Percentiles rank a stretch among this genome's conserved stretches.
phyloP scores from a whole-genome alignment of 2,329 filamentous ascomycete species.

The Colletotrichum sidae region DNA sequence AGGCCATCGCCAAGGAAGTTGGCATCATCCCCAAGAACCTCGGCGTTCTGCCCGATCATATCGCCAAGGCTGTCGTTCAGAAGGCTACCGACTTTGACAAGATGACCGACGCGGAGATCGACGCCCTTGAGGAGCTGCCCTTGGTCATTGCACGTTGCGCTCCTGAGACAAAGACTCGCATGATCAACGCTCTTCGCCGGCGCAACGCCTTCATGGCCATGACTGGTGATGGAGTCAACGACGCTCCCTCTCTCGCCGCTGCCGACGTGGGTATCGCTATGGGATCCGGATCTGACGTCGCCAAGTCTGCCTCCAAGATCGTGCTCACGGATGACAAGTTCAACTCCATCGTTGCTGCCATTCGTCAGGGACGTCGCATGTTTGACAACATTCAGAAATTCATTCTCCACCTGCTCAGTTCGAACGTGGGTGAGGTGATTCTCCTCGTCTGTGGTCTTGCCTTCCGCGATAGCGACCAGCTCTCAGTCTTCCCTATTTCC shows the following conservation, averaged over 20 bases:
- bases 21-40: conserved; percentile 78
- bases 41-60: conserved; percentile 66
- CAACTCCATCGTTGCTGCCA: conserved; percentile 84
- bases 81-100: conserved; percentile 84
- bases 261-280: conserved; percentile 91
- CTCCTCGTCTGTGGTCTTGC: conserved; percentile 83
- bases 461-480: conserved; percentile 77
- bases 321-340: conserved; percentile 91
- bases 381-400: conserved; percentile 94
- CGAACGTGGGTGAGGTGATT: conserved; percentile 87
- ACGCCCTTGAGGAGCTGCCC: conserved; percentile 79
- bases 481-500: conserved; percentile 87
- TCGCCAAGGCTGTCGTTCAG: conserved; percentile 78
- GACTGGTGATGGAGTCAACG: conserved; percentile 91
- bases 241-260: conserved; percentile 82
- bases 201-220: conserved; percentile 83
- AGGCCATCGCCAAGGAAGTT: conserved; percentile 82
- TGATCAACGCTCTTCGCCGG: conserved; percentile 89
- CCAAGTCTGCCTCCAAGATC: conserved; percentile 84
- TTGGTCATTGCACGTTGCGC: conserved; percentile 87
- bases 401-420: conserved; percentile 80
- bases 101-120: conserved; percentile 80
- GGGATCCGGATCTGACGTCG: conserved; percentile 89
- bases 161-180: conserved; percentile 87
- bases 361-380: conserved; percentile 85